These are phyloP conservation scores for Tricholoma sp. DNA, from an alignment of 768 basidiomycete genomes.

Conservation along the genomic window DNA sequence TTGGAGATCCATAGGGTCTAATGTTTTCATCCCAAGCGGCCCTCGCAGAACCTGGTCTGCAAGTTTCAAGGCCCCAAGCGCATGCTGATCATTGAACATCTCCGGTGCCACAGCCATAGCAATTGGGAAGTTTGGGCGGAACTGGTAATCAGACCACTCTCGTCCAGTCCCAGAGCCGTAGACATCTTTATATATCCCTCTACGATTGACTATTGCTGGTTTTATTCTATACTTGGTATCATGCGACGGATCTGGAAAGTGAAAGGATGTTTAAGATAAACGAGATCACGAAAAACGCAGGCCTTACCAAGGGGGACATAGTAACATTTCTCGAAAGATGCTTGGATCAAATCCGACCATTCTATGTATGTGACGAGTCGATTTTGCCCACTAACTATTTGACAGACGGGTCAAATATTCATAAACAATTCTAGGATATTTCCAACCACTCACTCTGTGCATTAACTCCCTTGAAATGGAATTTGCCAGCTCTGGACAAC, in stretches of 20 bases:
- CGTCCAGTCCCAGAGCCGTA: constrained; percentile 81
- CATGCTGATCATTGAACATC: constrained; percentile 78
- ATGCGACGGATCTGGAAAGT: constrained; percentile 53
- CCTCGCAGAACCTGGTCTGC: constrained; percentile 78
- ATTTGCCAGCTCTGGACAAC: constrained; percentile 57
- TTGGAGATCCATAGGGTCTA: constrained; percentile 82
- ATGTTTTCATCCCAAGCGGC: constrained; percentile 94
- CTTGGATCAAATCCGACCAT: constrained; percentile 82
- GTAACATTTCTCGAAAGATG: constrained; percentile 85
- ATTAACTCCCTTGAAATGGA: constrained; percentile 89
- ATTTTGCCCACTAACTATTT: constrained; percentile 64
- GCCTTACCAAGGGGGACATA: constrained; percentile 77
- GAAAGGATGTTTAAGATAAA: constrained; percentile 2
- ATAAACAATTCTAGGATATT: background rate
- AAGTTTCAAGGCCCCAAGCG: constrained; percentile 72
- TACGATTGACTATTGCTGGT: constrained; percentile 68
- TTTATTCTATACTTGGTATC: constrained; percentile 71
- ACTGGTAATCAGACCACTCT: constrained; percentile 97
- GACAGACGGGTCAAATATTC: background rate
- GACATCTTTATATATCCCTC: constrained; percentile 99
- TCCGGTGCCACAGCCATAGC: constrained; percentile 98
- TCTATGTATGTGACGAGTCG: constrained; percentile 80
- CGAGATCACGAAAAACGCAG: background rate
- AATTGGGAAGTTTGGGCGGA: constrained; percentile 89
- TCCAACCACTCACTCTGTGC: constrained; percentile 56